These are phyloP conservation scores for Cylindrotheca closterium DNA, from an alignment of 108 stramenopile genomes.

Conservation along the genomic window DNA sequence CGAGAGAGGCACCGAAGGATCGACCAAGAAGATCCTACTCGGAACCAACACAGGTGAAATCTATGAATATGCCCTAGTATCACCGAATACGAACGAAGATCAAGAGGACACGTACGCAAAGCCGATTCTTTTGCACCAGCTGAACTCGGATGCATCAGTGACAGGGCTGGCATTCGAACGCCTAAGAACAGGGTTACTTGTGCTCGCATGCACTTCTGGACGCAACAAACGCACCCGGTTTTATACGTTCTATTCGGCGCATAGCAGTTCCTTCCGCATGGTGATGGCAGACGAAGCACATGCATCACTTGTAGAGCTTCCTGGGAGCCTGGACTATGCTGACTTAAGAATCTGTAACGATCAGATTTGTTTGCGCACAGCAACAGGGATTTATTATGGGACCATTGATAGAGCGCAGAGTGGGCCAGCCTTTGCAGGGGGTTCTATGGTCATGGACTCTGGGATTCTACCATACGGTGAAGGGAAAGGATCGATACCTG, in stretches of 20 bases:
- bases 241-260: constrained; percentile 66
- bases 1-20: constrained; percentile 80
- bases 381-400: constrained; percentile 83
- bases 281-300: constrained; percentile 52
- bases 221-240: constrained; percentile 69
- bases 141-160: constrained; percentile 45
- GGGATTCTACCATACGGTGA: constrained; percentile 68
- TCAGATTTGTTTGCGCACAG: constrained; percentile 69
- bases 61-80: constrained; percentile 70
- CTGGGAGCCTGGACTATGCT: constrained; percentile 73
- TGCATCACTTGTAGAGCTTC: constrained; percentile 66
- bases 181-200: constrained; percentile 50
- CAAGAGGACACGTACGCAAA: constrained; percentile 14
- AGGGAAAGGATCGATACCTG: constrained; percentile 16
- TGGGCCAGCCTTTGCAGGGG: constrained; percentile 37
- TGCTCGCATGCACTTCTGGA: constrained; percentile 73
- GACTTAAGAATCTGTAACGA: constrained; percentile 67
- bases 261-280: constrained; percentile 46
- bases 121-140: constrained; percentile 32
- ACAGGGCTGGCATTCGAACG: constrained; percentile 62
- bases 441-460: constrained; percentile 64
- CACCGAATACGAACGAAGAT: constrained; percentile 31
- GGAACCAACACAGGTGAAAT: constrained; percentile 79
- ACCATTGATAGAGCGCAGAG: constrained; percentile 61
- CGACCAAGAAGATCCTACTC: constrained; percentile 68